Evolutionary conservation across 1,284 basidiomycete genomes (phyloP).

Genomic region (Schizophyllum amplum): DNA sequence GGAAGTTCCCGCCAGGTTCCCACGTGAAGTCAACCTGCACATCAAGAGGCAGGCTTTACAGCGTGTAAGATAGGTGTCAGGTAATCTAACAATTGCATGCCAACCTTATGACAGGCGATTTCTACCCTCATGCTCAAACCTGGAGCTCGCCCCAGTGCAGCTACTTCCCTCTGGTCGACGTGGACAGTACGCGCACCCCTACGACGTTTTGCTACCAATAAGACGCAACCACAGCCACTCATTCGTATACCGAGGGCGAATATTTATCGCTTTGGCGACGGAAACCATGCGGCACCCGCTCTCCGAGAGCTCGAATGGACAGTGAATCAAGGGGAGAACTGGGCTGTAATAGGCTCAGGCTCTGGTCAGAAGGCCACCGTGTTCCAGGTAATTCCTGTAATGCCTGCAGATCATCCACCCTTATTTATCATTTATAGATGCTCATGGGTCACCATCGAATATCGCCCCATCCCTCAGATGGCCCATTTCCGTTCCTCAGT

Average conservation of each 20-base stretch:
- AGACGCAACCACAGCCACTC: constrained; percentile 15
- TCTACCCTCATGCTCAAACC: no score
- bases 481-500: constrained; percentile 67
- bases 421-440: constrained; percentile 47
- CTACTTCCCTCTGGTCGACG: no score
- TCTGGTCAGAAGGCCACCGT: constrained; percentile 43
- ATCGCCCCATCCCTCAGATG: constrained; percentile 51
- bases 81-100: no score
- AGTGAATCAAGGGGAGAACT: constrained; percentile 54
- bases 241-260: constrained; percentile 37
- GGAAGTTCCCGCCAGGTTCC: no score
- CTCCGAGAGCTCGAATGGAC: constrained; percentile 53
- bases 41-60: no score
- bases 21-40: no score
- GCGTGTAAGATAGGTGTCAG: no score
- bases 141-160: no score
- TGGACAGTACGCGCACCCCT: no score
- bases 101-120: no score
- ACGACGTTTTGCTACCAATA: no score
- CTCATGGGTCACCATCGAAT: constrained; percentile 65
- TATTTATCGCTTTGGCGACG: constrained; percentile 44
- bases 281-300: constrained; percentile 34
- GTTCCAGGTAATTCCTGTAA: constrained; percentile 45
- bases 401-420: background rate
- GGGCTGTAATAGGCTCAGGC: constrained; percentile 61